Evolutionary conservation across 371 early-diverging fungal genomes (phyloP).

Genomic region (Mucor lusitanicus): DNA sequence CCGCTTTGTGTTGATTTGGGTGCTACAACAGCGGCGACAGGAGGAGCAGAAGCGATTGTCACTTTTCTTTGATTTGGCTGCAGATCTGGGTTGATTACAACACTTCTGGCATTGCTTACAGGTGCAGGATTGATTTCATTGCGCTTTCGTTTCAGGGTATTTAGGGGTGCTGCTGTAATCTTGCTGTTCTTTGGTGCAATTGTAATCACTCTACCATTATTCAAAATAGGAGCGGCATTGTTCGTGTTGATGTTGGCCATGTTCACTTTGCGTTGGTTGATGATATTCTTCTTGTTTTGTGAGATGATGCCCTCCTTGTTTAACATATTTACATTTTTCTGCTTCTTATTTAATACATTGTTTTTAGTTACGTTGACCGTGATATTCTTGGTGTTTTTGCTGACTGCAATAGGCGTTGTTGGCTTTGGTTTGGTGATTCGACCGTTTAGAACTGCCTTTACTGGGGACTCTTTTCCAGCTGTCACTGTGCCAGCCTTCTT

Average conservation of each 20-base stretch:
- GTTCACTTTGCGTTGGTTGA: constrained; percentile 5
- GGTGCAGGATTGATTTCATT: not conserved
- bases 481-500: not conserved
- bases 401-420: not conserved
- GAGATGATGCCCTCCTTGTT: not conserved
- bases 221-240: not conserved
- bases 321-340: not conserved
- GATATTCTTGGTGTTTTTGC: not conserved
- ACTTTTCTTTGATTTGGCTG: constrained; percentile 3
- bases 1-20: not conserved
- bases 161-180: not conserved
- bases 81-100: not conserved
- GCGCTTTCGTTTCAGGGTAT: not conserved
- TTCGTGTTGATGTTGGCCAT: not conserved
- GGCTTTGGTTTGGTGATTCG: not conserved
- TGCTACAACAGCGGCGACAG: not conserved
- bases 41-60: not conserved
- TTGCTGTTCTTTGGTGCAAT: not conserved
- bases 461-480: not conserved
- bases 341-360: constrained; percentile 1
- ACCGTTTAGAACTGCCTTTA: not conserved
- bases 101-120: not conserved
- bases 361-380: not conserved
- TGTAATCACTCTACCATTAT: constrained; percentile 7
- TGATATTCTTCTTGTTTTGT: constrained; percentile 7